Base-by-base conservation (phyloP, 352 stramenopile species). In the Phytophthora megakarya region DNA sequence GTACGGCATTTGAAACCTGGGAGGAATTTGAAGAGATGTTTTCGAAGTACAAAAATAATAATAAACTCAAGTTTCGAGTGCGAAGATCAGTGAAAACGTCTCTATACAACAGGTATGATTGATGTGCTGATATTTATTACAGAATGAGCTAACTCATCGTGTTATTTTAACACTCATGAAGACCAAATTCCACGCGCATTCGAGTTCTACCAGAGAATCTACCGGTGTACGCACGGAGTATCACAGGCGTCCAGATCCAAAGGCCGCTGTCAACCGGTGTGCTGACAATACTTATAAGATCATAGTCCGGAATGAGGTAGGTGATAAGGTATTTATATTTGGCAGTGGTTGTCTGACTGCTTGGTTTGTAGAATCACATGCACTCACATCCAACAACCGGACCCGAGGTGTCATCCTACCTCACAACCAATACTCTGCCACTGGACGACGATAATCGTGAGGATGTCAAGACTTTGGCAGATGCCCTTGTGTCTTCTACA, bases 31-130 rank as follows among this genome's bases (percentile, higher is more conserved):
- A 51, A 6, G 25, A 39, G 3, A 26, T 39, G 9, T 40, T 51
- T 16, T 26, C 23, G 25, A 11, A 51, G 44, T 51, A 39, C 26
- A 51, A 51, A 26, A 2, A n/a, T 5, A 51, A 51, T 25, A 51
- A 51, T 39, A 51, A 51, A 26, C 26, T 51, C n/a, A 51, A 51
- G 23, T 51, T 51, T 51, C 44, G 44, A 2, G 23, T 39, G 9
- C 44, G 44, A 15, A 39, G 26, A 1, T 51, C 44, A 15, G 16
- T 18, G 26, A 26, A 3, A 25, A 39, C 25, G 44, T 7, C 23
- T 8, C 18, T 25, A 9, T 23, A 30, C 26, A 48, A 26, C n/a
- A 25, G 39, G 39, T 45, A 45, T 45, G 39, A 3, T 45, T 45
- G 7, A 15, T 45, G 1, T 45, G 39, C 9, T 45, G n/a, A 15